These are phyloP conservation scores for Purshia tridentata DNA, from an alignment of 306 rosid genomes.

Conservation along the genomic window DNA sequence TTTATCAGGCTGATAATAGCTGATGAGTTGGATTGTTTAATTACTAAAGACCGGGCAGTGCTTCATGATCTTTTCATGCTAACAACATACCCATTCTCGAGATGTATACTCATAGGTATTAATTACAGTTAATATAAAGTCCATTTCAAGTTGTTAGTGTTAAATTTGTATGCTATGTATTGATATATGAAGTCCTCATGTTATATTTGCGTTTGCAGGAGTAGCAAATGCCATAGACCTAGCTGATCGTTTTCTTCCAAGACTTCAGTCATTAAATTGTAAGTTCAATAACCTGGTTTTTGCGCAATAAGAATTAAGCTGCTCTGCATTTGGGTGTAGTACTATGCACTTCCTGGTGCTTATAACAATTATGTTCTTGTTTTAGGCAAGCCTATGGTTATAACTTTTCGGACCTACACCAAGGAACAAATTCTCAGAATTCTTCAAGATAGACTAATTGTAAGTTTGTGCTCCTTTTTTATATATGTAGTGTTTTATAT, in stretches of 20 bases:
- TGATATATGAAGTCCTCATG: not conserved
- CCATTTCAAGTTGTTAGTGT: not conserved
- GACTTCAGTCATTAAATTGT: constrained; percentile 85
- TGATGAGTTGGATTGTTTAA: constrained; percentile 90
- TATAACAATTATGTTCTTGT: constrained; percentile 7
- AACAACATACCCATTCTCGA: constrained; percentile 80
- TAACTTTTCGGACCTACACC: constrained; percentile 75
- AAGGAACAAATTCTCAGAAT: constrained; percentile 80
- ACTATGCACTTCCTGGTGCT: not conserved
- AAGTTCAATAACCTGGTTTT: constrained; percentile 27
- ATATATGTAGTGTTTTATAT: not conserved
- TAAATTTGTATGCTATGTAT: not conserved
- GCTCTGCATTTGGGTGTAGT: not conserved
- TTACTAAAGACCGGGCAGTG: constrained; percentile 79
- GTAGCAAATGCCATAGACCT: constrained; percentile 93
- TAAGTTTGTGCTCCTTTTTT: constrained; percentile 35
- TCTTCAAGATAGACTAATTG: constrained; percentile 73
- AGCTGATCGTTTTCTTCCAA: constrained; percentile 93
- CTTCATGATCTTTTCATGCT: constrained; percentile 97
- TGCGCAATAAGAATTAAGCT: not conserved
- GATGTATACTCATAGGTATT: constrained; percentile 79
- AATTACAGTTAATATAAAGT: not conserved
- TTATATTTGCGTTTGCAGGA: constrained; percentile 43
- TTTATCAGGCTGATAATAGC: constrained; percentile 67
- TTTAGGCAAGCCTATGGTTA: constrained; percentile 75